Conservation (phyloP, 1,139 yeast genomes). For the Geotrichum siamense region DNA sequence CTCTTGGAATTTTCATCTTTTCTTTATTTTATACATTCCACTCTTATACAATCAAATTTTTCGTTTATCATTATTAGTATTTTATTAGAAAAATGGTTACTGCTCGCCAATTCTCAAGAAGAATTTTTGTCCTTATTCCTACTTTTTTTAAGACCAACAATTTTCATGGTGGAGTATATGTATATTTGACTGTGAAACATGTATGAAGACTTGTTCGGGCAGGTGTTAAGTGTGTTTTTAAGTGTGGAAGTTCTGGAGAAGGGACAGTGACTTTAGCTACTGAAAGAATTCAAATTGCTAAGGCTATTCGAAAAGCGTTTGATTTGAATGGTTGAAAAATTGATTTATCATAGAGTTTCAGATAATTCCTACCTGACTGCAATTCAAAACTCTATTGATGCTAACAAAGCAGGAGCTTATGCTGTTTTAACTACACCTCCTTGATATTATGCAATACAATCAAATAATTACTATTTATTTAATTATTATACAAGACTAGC, state of each 20-base stretch:
- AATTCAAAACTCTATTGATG: conserved; percentile 32
- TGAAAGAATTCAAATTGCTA: conserved; percentile 37
- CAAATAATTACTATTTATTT: conserved; percentile 34
- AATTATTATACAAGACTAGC: conserved; percentile 40
- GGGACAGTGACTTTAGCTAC: conserved; percentile 38
- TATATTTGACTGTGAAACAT: conserved; percentile 3
- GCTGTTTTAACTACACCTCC: conserved; percentile 40
- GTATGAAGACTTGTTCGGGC: conserved; percentile 7
- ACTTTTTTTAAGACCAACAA: conserved; percentile 8
- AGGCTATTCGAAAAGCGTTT: conserved; percentile 34
- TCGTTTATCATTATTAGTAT: no score
- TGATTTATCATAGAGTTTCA: conserved; percentile 40
- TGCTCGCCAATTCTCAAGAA: neutral
- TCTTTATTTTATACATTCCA: no score
- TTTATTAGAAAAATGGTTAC: no score
- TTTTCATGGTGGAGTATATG: conserved; percentile 8
- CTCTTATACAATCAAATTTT: no score
- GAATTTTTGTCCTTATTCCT: conserved; percentile 9
- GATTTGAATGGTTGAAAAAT: conserved; percentile 30
- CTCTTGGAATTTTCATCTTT: no score
- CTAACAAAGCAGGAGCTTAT: conserved; percentile 38
- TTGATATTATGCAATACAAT: conserved; percentile 38
- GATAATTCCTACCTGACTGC: conserved; percentile 37
- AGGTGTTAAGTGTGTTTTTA: conserved; percentile 9
- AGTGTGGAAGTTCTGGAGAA: conserved; percentile 35